Evolutionary conservation across 164 flowering plant species (phyloP), one percentile per base, ranked within the genome.

Genomic region (Vitis vinifera): DNA sequence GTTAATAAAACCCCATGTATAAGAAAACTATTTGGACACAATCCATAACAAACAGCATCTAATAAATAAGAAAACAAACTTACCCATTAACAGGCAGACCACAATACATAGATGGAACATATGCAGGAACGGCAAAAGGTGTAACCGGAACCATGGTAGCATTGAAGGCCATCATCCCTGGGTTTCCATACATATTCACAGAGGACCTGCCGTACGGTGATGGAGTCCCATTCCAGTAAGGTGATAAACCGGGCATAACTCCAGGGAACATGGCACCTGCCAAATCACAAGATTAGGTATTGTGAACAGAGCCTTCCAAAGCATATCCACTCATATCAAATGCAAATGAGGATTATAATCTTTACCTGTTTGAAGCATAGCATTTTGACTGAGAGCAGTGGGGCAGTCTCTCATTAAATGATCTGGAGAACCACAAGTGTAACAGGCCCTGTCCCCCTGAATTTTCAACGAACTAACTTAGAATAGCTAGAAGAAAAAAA

Each of bases 391-490:
- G 30, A 77, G 71, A 77, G 87, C 83, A 63, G 70, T 79, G 10
- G 93, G 91, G 64, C 97, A 91, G 69, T 89, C 88, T 74, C 89
- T 85, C 47, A 86, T 82, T 27, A 91, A 73, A 82, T 91, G 97
- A 68, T 83, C 92, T 9, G 85, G 86, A 71, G 93, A 87, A 66
- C 93, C 93, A 72, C 93, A 91, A 86, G 78, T 83, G 83, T 81
- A 91, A 78, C 97, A 91, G 58, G 82, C 78, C 59, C 91, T 91
- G 51, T 69, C 79, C 14, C 80, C 88, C 92, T 89, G 80, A 59
- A 57, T 37, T 58, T 44, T 51, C 61, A 69, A 66, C 11, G 66
- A 71, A 55, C 15, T 48, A 73, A 50, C 37, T 58, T 19, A 71
- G 68, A 16, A 9, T 69, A 37, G 7, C 27, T 23, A 37, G 44